Base-by-base conservation (phyloP, 2,329 filamentous ascomycete species). In the Knoxdaviesia proteae region DNA sequence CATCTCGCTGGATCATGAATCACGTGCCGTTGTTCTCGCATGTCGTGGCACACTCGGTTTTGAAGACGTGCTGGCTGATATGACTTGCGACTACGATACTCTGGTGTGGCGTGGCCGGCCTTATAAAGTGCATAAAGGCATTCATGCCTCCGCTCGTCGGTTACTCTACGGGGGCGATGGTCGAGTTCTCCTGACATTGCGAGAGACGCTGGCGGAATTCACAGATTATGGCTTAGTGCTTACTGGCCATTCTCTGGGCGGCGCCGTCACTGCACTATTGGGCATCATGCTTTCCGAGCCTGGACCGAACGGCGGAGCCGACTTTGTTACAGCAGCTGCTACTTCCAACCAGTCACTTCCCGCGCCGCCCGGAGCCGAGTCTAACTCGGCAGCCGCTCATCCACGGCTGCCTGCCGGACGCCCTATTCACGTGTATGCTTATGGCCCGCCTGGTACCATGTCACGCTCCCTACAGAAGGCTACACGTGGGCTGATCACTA, bases 371-470 rank as follows among this genome's bases (percentile, higher is more conserved):
- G 20, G 20, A 20, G 20, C 20, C 20, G 20, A 20, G 20, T 20
- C 20, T 3, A 40, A 42, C 9, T 30, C 11, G 4, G 11, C 9
- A 29, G 43, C 43, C 7, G n/a, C 40, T 7, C 45, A 46, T 31
- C 40, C 40, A 6, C 49, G 47, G 2, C 46, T 51, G 32, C 81
- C 81, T 0, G 51, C 76, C 0, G 74, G 76, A 10, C 69, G 81
- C 0, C 76, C 78, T 3, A 79, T 86, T 20, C 81, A 87, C 50
- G 81, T 84, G 8, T 87, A 83, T 53, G 77, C 81, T 6, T 87
- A 84, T 53, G 81, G 81, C 0, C 76, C 80, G 2, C 80, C 80
- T 0, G 72, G 78, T 0, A 79, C 77, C 9, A 74, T 86, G 68
- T 82, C 78, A 0, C 66, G 77, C 0, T 71, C 75, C 2, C 65